A percentile compares a stretch with the other conserved stretches of the same genome.
Evolutionary conservation across 805 yeast species (phyloP).

Genomic region (Ogataea ramenticola): DNA sequence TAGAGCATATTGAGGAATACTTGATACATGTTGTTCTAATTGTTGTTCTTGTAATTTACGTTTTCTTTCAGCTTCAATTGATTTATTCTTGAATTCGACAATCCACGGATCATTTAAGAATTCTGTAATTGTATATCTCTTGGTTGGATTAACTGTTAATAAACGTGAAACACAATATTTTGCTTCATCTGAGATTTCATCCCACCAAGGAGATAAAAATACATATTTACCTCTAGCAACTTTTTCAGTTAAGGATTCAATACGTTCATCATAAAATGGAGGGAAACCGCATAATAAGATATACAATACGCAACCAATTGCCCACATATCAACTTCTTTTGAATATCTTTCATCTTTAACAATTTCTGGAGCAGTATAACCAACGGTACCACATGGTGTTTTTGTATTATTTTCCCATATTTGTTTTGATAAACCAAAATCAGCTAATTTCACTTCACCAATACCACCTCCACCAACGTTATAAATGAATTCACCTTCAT

Average conservation of each 20-base stretch:
- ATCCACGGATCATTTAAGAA: constrained; percentile 77
- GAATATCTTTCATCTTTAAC: constrained; percentile 90
- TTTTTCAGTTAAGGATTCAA: constrained; percentile 65
- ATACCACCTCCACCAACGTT: constrained; percentile 91
- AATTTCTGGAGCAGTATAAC: constrained; percentile 97
- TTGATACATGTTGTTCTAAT: constrained; percentile 6
- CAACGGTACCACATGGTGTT: constrained; percentile 98
- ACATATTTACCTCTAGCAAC: constrained; percentile 76
- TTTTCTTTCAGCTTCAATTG: constrained; percentile 23
- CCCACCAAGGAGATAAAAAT: constrained; percentile 85
- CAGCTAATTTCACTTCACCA: constrained; percentile 86
- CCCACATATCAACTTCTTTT: constrained; percentile 98
- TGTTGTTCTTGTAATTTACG: constrained; percentile 12
- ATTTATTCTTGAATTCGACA: constrained; percentile 21
- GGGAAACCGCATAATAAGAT: constrained; percentile 96
- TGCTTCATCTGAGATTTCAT: constrained; percentile 64
- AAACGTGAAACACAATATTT: constrained; percentile 61
- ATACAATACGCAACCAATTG: constrained; percentile 91
- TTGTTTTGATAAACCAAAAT: constrained; percentile 90
- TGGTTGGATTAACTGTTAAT: constrained; percentile 62
- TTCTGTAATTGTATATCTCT: constrained; percentile 65
- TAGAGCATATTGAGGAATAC: constrained; percentile 8
- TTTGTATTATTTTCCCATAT: constrained; percentile 82
- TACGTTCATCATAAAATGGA: constrained; percentile 85
- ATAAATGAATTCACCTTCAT: constrained; percentile 79